phyloP scores from a whole-genome alignment of 352 stramenopile genomes.

The Phytophthora syringae region DNA sequence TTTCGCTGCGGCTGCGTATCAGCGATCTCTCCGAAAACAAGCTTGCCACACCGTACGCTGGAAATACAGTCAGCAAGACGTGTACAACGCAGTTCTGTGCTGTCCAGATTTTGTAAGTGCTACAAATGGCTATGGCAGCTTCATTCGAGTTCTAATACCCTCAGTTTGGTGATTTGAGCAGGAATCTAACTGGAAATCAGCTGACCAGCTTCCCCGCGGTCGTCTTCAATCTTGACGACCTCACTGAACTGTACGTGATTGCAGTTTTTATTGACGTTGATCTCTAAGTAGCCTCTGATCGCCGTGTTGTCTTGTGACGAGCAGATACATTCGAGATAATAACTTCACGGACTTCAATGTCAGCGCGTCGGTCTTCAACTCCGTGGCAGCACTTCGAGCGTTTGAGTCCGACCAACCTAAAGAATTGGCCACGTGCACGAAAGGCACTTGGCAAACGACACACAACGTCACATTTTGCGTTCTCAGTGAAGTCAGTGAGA shows the following conservation, averaged over 20 bases:
- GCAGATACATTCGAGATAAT: slow-evolving; percentile 44
- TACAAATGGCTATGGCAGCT: background rate
- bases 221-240: slow-evolving; percentile 40
- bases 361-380: slow-evolving; percentile 13
- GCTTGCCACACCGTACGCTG: slow-evolving; percentile 40
- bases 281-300: background rate
- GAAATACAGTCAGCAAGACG: slow-evolving; percentile 28
- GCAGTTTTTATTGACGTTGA: background rate
- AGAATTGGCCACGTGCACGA: slow-evolving; percentile 21
- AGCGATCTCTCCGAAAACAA: slow-evolving; percentile 53
- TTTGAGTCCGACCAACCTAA: slow-evolving; percentile 37
- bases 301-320: background rate
- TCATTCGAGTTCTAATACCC: background rate
- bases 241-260: slow-evolving; percentile 36
- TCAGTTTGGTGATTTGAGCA: background rate
- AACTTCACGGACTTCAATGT: slow-evolving; percentile 48
- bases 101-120: slow-evolving; percentile 41
- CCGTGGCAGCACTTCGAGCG: slow-evolving; percentile 19
- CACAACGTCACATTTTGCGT: slow-evolving; percentile 45
- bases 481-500: slow-evolving; percentile 8
- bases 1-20: too few relatives aligned
- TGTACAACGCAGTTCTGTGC: slow-evolving; percentile 37
- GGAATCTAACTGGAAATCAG: slow-evolving; percentile 43
- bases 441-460: slow-evolving; percentile 30
- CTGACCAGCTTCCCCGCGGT: slow-evolving; percentile 34